Percentiles rank a stretch among this genome's conserved stretches.
Evolutionary conservation across 2,329 filamentous ascomycete genomes (phyloP).

Genomic region (Thermochaetoides dissita): DNA sequence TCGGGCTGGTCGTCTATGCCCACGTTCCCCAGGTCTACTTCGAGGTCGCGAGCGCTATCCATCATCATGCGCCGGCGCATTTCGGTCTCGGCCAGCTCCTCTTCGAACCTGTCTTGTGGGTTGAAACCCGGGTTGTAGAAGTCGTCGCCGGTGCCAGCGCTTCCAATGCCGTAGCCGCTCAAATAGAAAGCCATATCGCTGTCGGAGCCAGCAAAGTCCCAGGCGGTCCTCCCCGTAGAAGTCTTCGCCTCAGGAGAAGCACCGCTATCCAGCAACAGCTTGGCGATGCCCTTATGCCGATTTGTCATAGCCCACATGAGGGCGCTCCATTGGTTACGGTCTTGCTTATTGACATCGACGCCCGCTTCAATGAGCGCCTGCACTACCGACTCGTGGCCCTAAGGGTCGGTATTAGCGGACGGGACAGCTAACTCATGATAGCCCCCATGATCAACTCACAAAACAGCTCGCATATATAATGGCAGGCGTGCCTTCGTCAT

Average conservation of each 20-base stretch:
- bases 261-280: conserved; percentile 78
- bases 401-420: conserved; percentile 9
- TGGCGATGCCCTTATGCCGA: conserved; percentile 88
- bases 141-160: conserved; percentile 66
- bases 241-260: conserved; percentile 95
- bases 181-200: conserved; percentile 95
- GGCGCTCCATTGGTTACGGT: conserved; percentile 92
- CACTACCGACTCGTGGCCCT: conserved; percentile 85
- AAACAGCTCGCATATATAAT: conserved; percentile 98
- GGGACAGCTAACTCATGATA: neutral
- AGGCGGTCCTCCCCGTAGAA: conserved; percentile 80
- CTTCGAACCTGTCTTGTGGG: conserved; percentile 76
- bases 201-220: conserved; percentile 88
- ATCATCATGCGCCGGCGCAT: conserved; percentile 97
- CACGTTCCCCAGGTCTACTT: conserved; percentile 90
- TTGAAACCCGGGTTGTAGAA: conserved; percentile 89
- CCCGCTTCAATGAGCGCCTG: conserved; percentile 71
- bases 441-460: conserved; percentile 35
- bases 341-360: conserved; percentile 80
- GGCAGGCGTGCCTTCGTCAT: conserved; percentile 91
- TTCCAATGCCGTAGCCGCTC: conserved; percentile 81
- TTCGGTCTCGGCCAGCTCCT: conserved; percentile 93
- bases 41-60: conserved; percentile 91
- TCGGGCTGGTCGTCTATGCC: conserved; percentile 93
- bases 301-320: conserved; percentile 99